Conservation (phyloP, 768 basidiomycete species). For the Jaapia argillacea region DNA sequence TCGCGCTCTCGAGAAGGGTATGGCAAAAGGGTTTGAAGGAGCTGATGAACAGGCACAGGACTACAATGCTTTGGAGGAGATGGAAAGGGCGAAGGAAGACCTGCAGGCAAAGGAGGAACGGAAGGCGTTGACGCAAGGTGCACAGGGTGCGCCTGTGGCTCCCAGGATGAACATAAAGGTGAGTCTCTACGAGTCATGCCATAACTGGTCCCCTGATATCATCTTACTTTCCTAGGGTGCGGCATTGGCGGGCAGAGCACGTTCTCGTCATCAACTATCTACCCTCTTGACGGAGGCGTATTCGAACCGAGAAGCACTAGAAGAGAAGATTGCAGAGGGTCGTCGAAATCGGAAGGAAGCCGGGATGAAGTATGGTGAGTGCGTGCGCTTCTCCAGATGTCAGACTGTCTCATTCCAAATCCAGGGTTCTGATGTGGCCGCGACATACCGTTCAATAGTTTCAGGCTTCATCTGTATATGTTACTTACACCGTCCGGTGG, state of each 20-base stretch:
- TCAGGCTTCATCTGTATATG: too few species aligned
- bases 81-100: slow-evolving; percentile 69
- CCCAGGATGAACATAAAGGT: slow-evolving; percentile 84
- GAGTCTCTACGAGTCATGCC: slow-evolving; percentile 14
- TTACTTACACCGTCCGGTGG: too few species aligned
- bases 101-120: slow-evolving; percentile 66
- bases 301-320: slow-evolving; percentile 70
- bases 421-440: slow-evolving; percentile 4
- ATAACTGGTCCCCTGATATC: neutral
- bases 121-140: slow-evolving; percentile 64
- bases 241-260: slow-evolving; percentile 59
- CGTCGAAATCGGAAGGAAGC: slow-evolving; percentile 81
- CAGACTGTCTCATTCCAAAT: neutral
- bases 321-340: slow-evolving; percentile 78
- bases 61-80: slow-evolving; percentile 61
- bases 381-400: neutral
- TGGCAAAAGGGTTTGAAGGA: slow-evolving; percentile 60
- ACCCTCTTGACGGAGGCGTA: slow-evolving; percentile 79
- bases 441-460: too few species aligned
- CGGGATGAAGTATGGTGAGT: slow-evolving; percentile 82
- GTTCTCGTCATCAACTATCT: slow-evolving; percentile 68
- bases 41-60: slow-evolving; percentile 44
- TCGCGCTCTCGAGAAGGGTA: slow-evolving; percentile 61
- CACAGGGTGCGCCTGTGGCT: slow-evolving; percentile 38
- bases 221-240: slow-evolving; percentile 40